Evolutionary conservation across 306 rosid genomes (phyloP).

Genomic region (Nissolia schottii): DNA sequence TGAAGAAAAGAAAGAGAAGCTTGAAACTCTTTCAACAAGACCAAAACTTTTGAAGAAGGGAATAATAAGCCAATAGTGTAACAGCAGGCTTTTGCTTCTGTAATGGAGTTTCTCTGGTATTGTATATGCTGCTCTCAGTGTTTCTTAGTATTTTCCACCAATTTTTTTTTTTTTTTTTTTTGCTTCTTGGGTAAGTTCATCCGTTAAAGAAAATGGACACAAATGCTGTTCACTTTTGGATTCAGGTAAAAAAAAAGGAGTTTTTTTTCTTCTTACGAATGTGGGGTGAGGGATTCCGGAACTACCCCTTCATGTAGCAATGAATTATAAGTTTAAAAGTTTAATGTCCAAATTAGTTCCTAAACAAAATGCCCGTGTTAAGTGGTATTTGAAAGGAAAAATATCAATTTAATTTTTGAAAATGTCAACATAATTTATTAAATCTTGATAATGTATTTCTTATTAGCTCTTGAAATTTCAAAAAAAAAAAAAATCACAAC

Average conservation of each 20-base stretch:
- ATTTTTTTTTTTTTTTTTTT: no score
- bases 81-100: constrained; percentile 29
- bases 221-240: background rate
- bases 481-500: no score
- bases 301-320: background rate
- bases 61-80: constrained; percentile 27
- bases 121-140: background rate
- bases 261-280: no score
- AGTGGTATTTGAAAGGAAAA: no score
- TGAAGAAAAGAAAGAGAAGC: constrained; percentile 35
- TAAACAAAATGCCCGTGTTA: no score
- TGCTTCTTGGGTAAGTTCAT: background rate
- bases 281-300: background rate
- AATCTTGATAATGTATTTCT: no score
- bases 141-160: background rate
- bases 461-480: no score
- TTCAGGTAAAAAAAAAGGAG: background rate
- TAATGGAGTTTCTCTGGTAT: background rate
- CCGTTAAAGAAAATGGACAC: background rate
- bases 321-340: no score
- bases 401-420: no score
- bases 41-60: constrained; percentile 33
- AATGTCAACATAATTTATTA: no score
- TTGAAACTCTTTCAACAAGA: constrained; percentile 45
- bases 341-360: no score